Percentiles rank a stretch among this genome's conserved stretches.
phyloP scores from a whole-genome alignment of 2,329 filamentous ascomycete species.

The Fusarium mangiferae region DNA sequence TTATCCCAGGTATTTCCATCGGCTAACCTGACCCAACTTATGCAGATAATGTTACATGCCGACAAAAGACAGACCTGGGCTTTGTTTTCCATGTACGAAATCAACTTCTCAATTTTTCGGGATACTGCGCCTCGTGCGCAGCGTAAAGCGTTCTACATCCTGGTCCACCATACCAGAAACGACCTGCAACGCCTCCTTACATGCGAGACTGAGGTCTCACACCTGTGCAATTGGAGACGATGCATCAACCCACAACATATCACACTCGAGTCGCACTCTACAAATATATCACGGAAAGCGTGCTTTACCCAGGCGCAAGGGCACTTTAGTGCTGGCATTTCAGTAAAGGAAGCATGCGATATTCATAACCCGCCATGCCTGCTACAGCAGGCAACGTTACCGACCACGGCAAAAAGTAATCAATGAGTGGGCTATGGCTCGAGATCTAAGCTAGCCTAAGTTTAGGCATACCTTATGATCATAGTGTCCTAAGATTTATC shows the following conservation, averaged over 20 bases:
- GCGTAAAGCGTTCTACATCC: accelerated
- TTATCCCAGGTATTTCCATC: too few relatives aligned
- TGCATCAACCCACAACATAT: accelerated
- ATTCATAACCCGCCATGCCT: accelerated
- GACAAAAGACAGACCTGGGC: accelerated
- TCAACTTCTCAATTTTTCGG: accelerated
- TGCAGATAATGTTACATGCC: accelerated
- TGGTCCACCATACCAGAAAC: accelerated
- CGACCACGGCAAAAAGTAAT: too few relatives aligned
- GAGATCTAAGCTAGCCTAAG: neutral
- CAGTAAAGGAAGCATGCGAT: too few relatives aligned
- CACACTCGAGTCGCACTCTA: accelerated
- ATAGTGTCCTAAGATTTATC: neutral
- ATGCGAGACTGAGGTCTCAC: accelerated
- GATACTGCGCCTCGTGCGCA: accelerated
- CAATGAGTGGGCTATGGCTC: neutral
- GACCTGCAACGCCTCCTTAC: accelerated
- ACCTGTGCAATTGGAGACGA: accelerated
- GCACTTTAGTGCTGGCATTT: too few relatives aligned
- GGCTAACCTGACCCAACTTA: accelerated
- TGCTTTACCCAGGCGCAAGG: accelerated
- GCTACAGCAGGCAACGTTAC: neutral
- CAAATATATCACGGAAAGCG: accelerated
- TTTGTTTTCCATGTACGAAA: accelerated
- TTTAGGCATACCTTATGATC: neutral